Evolutionary conservation across 2,329 filamentous ascomycete species (phyloP).

Genomic region (Lasiodiplodia sp.): DNA sequence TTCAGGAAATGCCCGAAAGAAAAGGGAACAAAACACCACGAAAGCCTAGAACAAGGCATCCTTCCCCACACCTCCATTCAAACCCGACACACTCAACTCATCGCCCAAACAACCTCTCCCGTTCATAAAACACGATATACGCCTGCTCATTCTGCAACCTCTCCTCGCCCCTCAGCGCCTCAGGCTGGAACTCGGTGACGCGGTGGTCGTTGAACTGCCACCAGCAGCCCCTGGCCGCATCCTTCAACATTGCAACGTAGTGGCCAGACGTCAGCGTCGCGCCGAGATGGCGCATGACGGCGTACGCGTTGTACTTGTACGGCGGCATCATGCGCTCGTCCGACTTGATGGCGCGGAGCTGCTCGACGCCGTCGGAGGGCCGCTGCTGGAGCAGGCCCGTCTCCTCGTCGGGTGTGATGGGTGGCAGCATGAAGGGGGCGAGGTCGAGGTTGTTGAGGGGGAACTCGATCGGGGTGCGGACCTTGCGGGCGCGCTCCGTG

Average conservation of each 20-base stretch:
- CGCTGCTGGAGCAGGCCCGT: constrained; percentile 44
- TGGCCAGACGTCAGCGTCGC: constrained; percentile 74
- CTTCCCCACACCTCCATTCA: not conserved
- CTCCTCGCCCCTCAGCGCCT: constrained; percentile 55
- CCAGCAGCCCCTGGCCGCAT: constrained; percentile 62
- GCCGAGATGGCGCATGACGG: constrained; percentile 80
- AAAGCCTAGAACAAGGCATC: not conserved
- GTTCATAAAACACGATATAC: constrained; percentile 70
- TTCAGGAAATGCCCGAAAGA: not conserved
- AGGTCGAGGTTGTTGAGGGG: constrained; percentile 75
- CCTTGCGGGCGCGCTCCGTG: constrained; percentile 68
- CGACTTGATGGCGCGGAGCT: constrained; percentile 44
- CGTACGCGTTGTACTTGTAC: constrained; percentile 85
- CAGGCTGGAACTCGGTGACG: constrained; percentile 64
- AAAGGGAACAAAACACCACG: not conserved
- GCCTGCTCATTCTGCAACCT: constrained; percentile 68
- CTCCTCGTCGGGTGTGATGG: constrained; percentile 47
- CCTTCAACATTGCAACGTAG: constrained; percentile 72
- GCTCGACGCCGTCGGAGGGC: constrained; percentile 35
- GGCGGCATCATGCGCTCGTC: constrained; percentile 59
- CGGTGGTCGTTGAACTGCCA: constrained; percentile 65
- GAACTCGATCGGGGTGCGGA: constrained; percentile 76
- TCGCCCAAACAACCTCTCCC: constrained; percentile 21
- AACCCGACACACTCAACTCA: not conserved
- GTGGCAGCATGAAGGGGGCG: constrained; percentile 64